Percentiles rank a stretch among this genome's conserved stretches.
phyloP scores from a whole-genome alignment of 768 basidiomycete species.

The Suillus sp. region DNA sequence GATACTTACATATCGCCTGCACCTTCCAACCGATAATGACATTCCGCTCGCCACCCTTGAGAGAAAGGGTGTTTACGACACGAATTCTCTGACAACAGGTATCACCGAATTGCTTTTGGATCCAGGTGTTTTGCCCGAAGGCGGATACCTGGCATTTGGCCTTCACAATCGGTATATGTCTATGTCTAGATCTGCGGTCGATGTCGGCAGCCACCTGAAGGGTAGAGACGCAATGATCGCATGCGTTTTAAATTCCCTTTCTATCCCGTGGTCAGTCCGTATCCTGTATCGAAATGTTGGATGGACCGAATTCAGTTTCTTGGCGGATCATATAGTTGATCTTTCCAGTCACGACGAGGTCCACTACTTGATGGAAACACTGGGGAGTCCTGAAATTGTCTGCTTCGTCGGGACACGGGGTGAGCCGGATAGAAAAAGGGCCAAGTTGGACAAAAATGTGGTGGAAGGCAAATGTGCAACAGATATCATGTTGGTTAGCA shows the following conservation, averaged over 20 bases:
- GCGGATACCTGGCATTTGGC: conserved; percentile 44
- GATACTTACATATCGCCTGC: conserved; percentile 48
- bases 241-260: conserved; percentile 9
- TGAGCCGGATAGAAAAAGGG: conserved; percentile 3
- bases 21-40: conserved; percentile 38
- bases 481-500: conserved; percentile 1
- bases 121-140: conserved; percentile 38
- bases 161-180: conserved; percentile 40
- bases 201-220: conserved; percentile 5
- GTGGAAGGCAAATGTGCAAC: neutral
- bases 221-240: conserved; percentile 9
- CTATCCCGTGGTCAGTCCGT: conserved; percentile 9
- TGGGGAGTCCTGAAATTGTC: conserved; percentile 3
- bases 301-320: conserved; percentile 6
- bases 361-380: too few species aligned
- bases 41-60: conserved; percentile 28
- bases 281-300: conserved; percentile 11
- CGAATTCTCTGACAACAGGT: neutral
- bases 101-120: conserved; percentile 33
- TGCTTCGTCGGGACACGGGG: neutral
- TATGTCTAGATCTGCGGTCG: conserved; percentile 15
- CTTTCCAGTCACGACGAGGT: conserved; percentile 1
- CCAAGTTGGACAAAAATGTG: neutral
- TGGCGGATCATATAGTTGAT: conserved; percentile 3
- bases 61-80: neutral